These are phyloP conservation scores for Starmerella vaccinii DNA, from an alignment of 805 yeast species.

Conservation along the genomic window DNA sequence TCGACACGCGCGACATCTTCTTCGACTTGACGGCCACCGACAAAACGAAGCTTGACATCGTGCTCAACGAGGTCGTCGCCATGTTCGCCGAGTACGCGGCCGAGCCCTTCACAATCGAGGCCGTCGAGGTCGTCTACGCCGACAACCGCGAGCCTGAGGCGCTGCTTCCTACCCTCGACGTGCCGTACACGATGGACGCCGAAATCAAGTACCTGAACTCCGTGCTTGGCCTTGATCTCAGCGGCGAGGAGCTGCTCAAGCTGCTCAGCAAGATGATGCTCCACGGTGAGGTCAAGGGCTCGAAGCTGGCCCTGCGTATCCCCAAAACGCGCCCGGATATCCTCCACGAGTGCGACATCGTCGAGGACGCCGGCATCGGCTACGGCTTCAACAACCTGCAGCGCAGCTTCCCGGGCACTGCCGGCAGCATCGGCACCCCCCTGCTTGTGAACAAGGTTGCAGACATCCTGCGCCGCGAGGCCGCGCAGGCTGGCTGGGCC, in stretches of 20 bases:
- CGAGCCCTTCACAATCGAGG: constrained; percentile 78
- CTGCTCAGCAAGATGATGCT: constrained; percentile 76
- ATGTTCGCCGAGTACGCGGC: constrained; percentile 88
- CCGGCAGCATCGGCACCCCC: constrained; percentile 72
- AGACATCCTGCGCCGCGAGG: constrained; percentile 81
- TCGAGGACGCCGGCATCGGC: constrained; percentile 97
- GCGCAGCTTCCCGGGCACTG: constrained; percentile 67
- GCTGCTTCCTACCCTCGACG: constrained; percentile 54
- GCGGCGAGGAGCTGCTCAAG: constrained; percentile 55
- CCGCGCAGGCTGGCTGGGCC: constrained; percentile 90
- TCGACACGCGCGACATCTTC: constrained; percentile 77
- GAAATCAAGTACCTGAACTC: constrained; percentile 81
- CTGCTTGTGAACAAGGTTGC: constrained; percentile 83
- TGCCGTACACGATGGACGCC: constrained; percentile 58
- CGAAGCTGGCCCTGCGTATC: constrained; percentile 46
- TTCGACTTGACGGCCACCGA: constrained; percentile 94
- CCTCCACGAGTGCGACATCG: constrained; percentile 91
- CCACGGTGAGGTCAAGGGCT: constrained; percentile 44
- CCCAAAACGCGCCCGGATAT: constrained; percentile 96
- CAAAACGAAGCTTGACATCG: constrained; percentile 86
- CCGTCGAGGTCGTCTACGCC: constrained; percentile 65
- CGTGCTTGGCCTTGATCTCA: constrained; percentile 72
- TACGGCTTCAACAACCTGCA: constrained; percentile 86
- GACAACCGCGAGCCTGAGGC: constrained; percentile 59
- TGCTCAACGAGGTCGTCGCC: constrained; percentile 81